Conservation (phyloP, 1,284 basidiomycete species). For the Afroboletus lepidellus region DNA sequence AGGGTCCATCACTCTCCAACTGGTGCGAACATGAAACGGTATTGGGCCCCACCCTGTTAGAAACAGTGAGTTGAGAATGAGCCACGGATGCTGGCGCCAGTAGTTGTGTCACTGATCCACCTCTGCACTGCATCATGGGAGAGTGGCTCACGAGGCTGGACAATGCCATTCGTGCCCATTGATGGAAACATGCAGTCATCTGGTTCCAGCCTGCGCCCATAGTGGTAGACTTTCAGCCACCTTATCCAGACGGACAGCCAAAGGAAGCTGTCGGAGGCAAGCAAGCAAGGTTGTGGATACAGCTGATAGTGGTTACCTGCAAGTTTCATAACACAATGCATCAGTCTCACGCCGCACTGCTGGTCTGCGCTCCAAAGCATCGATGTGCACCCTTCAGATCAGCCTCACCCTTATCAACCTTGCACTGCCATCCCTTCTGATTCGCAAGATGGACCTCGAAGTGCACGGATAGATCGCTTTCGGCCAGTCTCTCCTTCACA, state of each 20-base stretch:
- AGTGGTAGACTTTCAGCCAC: not conserved
- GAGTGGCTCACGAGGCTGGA: not conserved
- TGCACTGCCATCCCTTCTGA: not conserved
- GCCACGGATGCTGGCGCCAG: not conserved
- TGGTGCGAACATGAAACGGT: not conserved
- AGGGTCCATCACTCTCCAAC: not conserved
- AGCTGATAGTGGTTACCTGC: not conserved
- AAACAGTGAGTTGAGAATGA: not conserved
- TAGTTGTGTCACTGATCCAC: not conserved
- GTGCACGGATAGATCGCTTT: not conserved
- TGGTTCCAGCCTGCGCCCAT: not conserved
- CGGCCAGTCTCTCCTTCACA: not conserved
- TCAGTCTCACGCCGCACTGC: no score
- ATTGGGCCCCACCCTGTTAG: not conserved
- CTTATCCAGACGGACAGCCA: not conserved
- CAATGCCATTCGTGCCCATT: not conserved
- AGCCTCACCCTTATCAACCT: not conserved
- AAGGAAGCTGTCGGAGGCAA: not conserved
- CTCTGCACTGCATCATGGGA: not conserved
- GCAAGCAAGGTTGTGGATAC: not conserved
- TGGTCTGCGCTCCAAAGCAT: no score
- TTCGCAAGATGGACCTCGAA: not conserved
- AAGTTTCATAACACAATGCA: not conserved
- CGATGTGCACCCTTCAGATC: not conserved
- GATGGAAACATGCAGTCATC: not conserved